phyloP scores from a whole-genome alignment of 2,329 filamentous ascomycete species.

The Tolypocladium sp. region DNA sequence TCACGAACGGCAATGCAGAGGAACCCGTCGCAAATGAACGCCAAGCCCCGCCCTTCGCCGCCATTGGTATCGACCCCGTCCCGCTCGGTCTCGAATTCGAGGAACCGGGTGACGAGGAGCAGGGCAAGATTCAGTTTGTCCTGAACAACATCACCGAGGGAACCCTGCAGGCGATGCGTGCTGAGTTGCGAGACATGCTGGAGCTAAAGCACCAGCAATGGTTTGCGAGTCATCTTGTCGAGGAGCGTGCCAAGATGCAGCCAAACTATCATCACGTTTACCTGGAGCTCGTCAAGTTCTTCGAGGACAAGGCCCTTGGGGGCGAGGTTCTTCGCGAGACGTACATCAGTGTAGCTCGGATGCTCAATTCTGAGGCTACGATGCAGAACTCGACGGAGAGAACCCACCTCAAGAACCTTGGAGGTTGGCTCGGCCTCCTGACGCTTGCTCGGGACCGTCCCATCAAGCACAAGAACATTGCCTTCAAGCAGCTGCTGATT shows the following conservation, averaged over 20 bases:
- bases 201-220: conserved; percentile 82
- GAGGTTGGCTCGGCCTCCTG: conserved; percentile 84
- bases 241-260: conserved; percentile 93
- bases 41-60: conserved; percentile 62
- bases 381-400: conserved; percentile 78
- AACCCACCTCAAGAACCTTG: conserved; percentile 84
- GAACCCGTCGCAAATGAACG: conserved; percentile 51
- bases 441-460: conserved; percentile 91
- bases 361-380: conserved; percentile 85
- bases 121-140: conserved; percentile 91
- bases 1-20: conserved; percentile 64
- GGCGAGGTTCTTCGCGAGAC: conserved; percentile 88
- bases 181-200: conserved; percentile 69
- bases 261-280: conserved; percentile 95
- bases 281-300: conserved; percentile 75
- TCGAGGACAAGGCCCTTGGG: conserved; percentile 73
- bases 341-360: conserved; percentile 72
- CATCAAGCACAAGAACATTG: conserved; percentile 92
- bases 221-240: conserved; percentile 93
- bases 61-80: conserved; percentile 67
- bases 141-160: conserved; percentile 93
- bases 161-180: conserved; percentile 76
- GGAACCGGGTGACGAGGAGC: conserved; percentile 74
- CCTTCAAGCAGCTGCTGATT: conserved; percentile 89
- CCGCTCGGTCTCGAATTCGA: conserved; percentile 58